These are phyloP conservation scores for Excoecaria cochinchinensis DNA, from an alignment of 345 rosid genomes.

Conservation along the genomic window DNA sequence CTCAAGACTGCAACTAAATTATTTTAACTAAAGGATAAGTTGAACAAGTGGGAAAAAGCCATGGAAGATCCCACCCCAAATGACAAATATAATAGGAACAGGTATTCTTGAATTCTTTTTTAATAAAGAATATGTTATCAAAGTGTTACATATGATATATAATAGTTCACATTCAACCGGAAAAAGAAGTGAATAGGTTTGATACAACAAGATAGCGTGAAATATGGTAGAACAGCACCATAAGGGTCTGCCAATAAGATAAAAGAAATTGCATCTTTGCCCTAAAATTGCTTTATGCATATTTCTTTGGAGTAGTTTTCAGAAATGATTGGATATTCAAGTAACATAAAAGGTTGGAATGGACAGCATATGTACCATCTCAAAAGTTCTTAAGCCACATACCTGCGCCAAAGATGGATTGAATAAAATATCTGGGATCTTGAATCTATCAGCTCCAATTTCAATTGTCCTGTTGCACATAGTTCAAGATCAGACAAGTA, in stretches of 20 bases:
- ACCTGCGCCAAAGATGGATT: conserved; percentile 89
- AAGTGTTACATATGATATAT: not conserved
- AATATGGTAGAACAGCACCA: not conserved
- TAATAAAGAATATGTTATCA: not conserved
- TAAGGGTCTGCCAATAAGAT: not conserved
- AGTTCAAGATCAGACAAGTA: not conserved
- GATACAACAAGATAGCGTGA: not conserved
- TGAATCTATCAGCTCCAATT: conserved; percentile 96
- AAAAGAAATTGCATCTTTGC: not conserved
- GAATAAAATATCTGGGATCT: conserved; percentile 94
- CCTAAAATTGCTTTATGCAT: not conserved
- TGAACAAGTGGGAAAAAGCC: not conserved
- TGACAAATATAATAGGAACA: conserved; percentile 4
- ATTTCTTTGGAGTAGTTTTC: not conserved
- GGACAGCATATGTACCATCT: not conserved
- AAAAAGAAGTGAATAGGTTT: not conserved
- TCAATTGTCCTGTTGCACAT: conserved; percentile 72
- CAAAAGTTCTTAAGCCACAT: conserved; percentile 16
- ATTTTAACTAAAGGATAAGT: not conserved
- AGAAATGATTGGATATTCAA: not conserved
- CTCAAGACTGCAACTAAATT: not conserved
- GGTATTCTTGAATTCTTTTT: not conserved
- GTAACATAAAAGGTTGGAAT: not conserved
- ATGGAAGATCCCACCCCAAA: not conserved
- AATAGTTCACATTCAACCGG: not conserved